Conservation (phyloP, 1,284 basidiomycete species). For the Golubevia pallescens region DNA sequence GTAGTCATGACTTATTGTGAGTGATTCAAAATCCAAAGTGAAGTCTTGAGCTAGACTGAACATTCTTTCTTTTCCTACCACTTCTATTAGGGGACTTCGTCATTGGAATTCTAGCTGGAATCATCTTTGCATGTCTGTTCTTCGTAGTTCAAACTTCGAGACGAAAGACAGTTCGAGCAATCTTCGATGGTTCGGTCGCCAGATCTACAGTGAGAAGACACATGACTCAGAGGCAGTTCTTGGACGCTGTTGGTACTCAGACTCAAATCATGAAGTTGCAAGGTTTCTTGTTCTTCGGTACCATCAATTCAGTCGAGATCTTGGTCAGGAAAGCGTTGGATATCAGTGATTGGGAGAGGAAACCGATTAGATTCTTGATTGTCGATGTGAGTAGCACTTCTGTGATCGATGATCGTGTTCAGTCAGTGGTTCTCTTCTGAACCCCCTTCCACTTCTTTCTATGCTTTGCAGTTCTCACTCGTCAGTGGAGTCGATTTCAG, state of each 20-base stretch:
- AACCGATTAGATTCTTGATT: slow-evolving; percentile 79
- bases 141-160: slow-evolving; percentile 82
- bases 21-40: slow-evolving; percentile 10
- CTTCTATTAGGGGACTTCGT: slow-evolving; percentile 72
- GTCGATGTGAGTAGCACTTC: slow-evolving; percentile 65
- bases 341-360: slow-evolving; percentile 75
- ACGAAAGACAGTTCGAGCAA: slow-evolving; percentile 44
- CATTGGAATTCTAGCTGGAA: slow-evolving; percentile 88
- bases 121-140: slow-evolving; percentile 89
- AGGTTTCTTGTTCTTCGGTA: slow-evolving; percentile 93
- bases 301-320: slow-evolving; percentile 85
- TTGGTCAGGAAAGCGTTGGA: slow-evolving; percentile 76
- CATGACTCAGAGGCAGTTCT: slow-evolving; percentile 83
- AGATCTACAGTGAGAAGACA: slow-evolving; percentile 90
- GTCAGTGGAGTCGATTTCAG: slow-evolving; percentile 93
- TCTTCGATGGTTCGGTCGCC: slow-evolving; percentile 56
- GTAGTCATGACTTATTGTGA: slow-evolving; percentile 78
- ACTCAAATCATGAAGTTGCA: slow-evolving; percentile 78
- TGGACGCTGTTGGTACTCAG: slow-evolving; percentile 87
- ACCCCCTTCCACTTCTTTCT: neutral
- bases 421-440: neutral
- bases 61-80: slow-evolving; percentile 71
- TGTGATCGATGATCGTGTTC: slow-evolving; percentile 2
- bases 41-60: neutral
- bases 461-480: slow-evolving; percentile 79